phyloP scores from a whole-genome alignment of 208 protist genomes.

The Angomonas desouzai region DNA sequence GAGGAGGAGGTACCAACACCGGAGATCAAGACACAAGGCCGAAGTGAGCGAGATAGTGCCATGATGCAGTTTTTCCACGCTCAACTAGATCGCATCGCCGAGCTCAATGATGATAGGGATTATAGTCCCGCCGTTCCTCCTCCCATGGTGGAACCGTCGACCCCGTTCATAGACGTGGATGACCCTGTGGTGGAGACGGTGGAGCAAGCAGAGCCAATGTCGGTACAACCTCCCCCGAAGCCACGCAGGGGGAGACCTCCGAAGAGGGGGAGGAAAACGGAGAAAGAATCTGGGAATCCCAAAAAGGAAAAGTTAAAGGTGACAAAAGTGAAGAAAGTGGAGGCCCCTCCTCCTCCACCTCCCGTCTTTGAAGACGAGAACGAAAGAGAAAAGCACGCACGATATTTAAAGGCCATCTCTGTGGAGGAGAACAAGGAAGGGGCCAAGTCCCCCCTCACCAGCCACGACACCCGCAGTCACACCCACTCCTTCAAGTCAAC shows the following conservation, averaged over 20 bases:
- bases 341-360: neutral
- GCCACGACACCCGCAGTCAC: neutral
- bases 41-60: neutral
- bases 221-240: no score
- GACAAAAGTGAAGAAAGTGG: neutral
- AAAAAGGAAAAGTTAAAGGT: neutral
- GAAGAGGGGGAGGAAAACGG: no score
- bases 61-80: neutral
- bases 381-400: no score
- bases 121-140: no score
- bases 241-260: no score
- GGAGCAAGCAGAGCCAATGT: no score
- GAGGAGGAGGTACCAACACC: neutral
- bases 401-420: no score
- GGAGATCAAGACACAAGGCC: neutral
- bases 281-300: neutral
- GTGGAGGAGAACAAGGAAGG: neutral
- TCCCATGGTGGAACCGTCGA: neutral
- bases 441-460: neutral
- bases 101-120: neutral
- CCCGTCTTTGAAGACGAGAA: no score
- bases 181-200: neutral
- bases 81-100: neutral
- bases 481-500: conserved; percentile 29
- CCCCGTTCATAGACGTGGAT: neutral